These are phyloP conservation scores for Backusella circina DNA, from an alignment of 192 early-diverging fungal species.

Conservation along the genomic window DNA sequence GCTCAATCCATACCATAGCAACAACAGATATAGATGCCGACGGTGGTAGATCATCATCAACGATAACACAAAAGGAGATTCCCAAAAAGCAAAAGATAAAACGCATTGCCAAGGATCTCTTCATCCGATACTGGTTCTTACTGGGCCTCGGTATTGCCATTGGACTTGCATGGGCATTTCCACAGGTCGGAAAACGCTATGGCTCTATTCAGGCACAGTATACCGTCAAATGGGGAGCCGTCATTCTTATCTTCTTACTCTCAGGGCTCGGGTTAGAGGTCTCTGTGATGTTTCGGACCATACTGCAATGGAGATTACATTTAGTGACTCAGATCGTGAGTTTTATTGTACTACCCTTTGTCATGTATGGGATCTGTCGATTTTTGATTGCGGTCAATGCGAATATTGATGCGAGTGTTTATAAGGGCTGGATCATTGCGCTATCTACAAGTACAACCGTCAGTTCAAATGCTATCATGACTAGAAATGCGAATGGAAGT, in stretches of 20 bases:
- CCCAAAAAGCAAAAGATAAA: neutral
- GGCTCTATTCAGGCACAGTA: slow-evolving; percentile 51
- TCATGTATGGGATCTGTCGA: slow-evolving; percentile 44
- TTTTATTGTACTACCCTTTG: slow-evolving; percentile 52
- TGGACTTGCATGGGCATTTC: slow-evolving; percentile 56
- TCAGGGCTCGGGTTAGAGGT: slow-evolving; percentile 62
- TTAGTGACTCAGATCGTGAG: slow-evolving; percentile 52
- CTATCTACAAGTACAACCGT: slow-evolving; percentile 63
- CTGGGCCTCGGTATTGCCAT: slow-evolving; percentile 59
- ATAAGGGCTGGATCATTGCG: slow-evolving; percentile 57
- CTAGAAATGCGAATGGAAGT: slow-evolving; percentile 57
- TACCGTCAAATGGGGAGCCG: slow-evolving; percentile 59
- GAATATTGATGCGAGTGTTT: slow-evolving; percentile 42
- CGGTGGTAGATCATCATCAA: neutral
- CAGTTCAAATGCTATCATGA: slow-evolving; percentile 71
- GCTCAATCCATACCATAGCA: neutral
- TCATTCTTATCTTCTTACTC: slow-evolving; percentile 59
- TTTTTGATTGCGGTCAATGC: slow-evolving; percentile 41
- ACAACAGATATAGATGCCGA: neutral
- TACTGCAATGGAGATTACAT: slow-evolving; percentile 50
- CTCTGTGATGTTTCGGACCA: slow-evolving; percentile 45
- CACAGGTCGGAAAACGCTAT: slow-evolving; percentile 51
- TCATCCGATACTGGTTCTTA: slow-evolving; percentile 57
- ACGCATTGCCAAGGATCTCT: slow-evolving; percentile 35
- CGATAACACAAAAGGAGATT: neutral